Conservation (phyloP, 306 rosid genomes). For the Macrotyloma uniflorum region DNA sequence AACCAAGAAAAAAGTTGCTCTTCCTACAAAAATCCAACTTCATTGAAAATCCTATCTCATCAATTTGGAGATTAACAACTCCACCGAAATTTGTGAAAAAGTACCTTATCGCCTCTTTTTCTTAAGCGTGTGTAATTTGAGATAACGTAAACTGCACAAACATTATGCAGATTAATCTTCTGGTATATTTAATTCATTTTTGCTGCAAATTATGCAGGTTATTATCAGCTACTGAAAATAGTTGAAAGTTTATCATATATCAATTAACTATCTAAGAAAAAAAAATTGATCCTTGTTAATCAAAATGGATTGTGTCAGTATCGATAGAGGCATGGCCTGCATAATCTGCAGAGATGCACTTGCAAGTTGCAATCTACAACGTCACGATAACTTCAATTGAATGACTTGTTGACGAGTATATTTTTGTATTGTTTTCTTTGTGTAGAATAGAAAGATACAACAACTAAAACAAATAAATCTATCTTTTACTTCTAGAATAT, state of each 20-base stretch:
- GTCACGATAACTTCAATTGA: background rate
- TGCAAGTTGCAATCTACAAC: background rate
- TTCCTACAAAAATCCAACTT: background rate
- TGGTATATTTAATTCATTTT: background rate
- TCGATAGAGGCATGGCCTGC: background rate
- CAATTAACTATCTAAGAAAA: background rate
- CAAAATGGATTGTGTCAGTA: background rate
- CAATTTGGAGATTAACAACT: constrained; percentile 11
- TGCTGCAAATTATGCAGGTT: background rate
- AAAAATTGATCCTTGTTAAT: background rate
- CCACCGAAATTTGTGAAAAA: background rate
- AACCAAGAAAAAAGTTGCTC: background rate
- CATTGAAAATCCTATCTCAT: background rate
- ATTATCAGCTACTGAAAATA: background rate
- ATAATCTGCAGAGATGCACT: background rate
- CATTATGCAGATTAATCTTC: background rate
- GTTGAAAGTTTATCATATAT: background rate
- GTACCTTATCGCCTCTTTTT: background rate
- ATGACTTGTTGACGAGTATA: constrained; percentile 13
- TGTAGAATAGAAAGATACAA: background rate
- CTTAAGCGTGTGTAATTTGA: background rate
- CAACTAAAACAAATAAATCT: background rate
- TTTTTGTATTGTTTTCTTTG: background rate
- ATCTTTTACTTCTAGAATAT: constrained; percentile 5
- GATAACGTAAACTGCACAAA: background rate